A percentile compares a stretch with the other conserved stretches of the same genome.
These are phyloP conservation scores for Penicillium arizonense DNA, from an alignment of 495 filamentous ascomycete species.

Conservation along the genomic window DNA sequence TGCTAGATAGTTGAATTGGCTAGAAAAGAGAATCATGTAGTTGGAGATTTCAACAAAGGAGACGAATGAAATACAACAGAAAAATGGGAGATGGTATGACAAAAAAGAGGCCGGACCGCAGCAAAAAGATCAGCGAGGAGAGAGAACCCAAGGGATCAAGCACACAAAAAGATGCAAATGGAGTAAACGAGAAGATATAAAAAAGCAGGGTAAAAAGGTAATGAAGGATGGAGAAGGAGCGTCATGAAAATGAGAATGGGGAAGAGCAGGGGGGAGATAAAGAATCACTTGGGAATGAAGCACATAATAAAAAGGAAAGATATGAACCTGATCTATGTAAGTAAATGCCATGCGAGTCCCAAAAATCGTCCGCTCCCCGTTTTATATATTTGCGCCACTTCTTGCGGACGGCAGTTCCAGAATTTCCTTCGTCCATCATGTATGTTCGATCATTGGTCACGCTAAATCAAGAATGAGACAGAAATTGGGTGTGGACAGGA, in stretches of 20 bases:
- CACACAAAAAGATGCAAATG: conserved; percentile 18
- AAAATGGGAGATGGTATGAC: conserved; percentile 39
- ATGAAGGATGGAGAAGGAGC: conserved; percentile 19
- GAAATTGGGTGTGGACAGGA: conserved; percentile 23
- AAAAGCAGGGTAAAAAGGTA: conserved; percentile 11
- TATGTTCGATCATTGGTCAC: conserved; percentile 51
- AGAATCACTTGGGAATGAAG: conserved; percentile 11
- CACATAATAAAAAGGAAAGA: conserved; percentile 28
- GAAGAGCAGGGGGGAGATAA: conserved; percentile 9
- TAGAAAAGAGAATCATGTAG: conserved; percentile 36
- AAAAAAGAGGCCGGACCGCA: conserved; percentile 25
- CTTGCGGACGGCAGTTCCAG: conserved; percentile 39
- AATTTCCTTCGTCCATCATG: conserved; percentile 46
- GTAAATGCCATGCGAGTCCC: conserved; percentile 46
- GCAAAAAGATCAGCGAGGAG: conserved; percentile 23
- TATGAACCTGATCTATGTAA: conserved; percentile 47
- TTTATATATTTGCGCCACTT: conserved; percentile 48
- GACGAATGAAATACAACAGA: conserved; percentile 37
- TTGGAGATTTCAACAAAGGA: conserved; percentile 36
- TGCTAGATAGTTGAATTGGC: conserved; percentile 39
- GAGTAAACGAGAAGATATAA: conserved; percentile 17
- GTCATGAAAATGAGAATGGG: conserved; percentile 14
- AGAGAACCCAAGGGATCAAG: conserved; percentile 18
- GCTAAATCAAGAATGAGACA: conserved; percentile 49
- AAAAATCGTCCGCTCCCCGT: conserved; percentile 45